Percentiles rank a stretch among this genome's conserved stretches.
Conservation (phyloP, 2,329 filamentous ascomycete species). For the Fonsecaea multimorphosa region DNA sequence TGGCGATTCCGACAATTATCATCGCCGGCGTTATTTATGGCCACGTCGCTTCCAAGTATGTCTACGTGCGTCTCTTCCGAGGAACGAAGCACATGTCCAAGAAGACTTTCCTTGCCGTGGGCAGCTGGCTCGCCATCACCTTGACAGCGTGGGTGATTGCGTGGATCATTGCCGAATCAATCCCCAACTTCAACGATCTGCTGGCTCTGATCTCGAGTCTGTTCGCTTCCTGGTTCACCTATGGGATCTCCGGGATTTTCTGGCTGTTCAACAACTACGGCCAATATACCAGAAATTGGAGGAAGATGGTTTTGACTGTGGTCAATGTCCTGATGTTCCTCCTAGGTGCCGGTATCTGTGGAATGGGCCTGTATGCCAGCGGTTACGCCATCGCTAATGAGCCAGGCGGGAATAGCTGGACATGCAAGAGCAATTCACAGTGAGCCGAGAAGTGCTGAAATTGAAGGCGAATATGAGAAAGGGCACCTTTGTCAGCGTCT, state of each 20-base stretch:
- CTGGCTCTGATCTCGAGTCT: constrained; percentile 68
- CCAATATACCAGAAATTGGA: constrained; percentile 42
- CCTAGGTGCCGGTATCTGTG: constrained; percentile 41
- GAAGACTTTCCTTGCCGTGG: constrained; percentile 58
- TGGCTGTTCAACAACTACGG: constrained; percentile 47
- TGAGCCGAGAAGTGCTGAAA: neutral
- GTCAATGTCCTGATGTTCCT: constrained; percentile 26
- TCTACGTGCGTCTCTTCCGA: constrained; percentile 68
- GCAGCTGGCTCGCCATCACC: constrained; percentile 66
- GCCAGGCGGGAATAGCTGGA: constrained; percentile 46
- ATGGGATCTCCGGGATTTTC: constrained; percentile 45
- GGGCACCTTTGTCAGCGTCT: neutral
- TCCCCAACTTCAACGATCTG: constrained; percentile 72
- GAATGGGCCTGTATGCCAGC: constrained; percentile 51
- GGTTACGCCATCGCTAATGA: constrained; percentile 48
- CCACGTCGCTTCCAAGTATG: constrained; percentile 69
- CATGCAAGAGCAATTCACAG: constrained; percentile 47
- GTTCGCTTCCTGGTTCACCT: constrained; percentile 72
- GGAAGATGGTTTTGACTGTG: constrained; percentile 41
- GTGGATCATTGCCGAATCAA: constrained; percentile 71
- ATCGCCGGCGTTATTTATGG: constrained; percentile 74
- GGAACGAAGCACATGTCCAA: constrained; percentile 63
- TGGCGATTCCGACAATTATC: constrained; percentile 73
- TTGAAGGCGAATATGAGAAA: neutral
- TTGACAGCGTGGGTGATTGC: constrained; percentile 64